Percentiles rank a stretch among this genome's conserved stretches.
Conservation (phyloP, 495 filamentous ascomycete genomes). For the Trichoderma gamsii region DNA sequence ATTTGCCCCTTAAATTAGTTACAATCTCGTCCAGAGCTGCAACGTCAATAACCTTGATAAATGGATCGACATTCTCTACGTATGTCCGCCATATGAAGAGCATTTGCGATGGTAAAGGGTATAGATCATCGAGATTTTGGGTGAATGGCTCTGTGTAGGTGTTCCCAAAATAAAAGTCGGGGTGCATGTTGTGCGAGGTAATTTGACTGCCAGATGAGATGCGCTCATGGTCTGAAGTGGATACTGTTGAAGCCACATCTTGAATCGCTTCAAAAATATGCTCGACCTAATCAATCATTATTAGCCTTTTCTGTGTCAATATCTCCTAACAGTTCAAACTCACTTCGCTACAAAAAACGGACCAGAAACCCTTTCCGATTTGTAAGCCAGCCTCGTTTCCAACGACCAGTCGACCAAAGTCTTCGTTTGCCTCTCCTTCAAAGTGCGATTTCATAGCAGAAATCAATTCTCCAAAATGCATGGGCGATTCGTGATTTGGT, state of each 20-base stretch:
- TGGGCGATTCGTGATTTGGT: background rate
- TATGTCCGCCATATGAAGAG: background rate
- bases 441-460: background rate
- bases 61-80: background rate
- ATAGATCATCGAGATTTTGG: background rate
- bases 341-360: background rate
- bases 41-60: background rate
- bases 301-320: background rate
- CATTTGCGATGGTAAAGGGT: background rate
- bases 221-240: background rate
- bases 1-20: background rate
- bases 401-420: background rate
- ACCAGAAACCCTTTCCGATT: background rate
- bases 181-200: background rate
- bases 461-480: background rate
- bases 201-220: background rate
- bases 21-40: background rate
- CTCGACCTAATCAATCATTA: background rate
- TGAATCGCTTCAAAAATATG: background rate
- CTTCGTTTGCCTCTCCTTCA: background rate
- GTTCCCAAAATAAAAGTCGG: background rate
- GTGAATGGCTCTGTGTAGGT: background rate
- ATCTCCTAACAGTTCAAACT: background rate
- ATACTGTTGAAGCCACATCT: background rate
- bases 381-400: background rate